A percentile compares a stretch with the other conserved stretches of the same genome.
Conservation (phyloP, 371 early-diverging fungal species). For the Parasitella parasitica region DNA sequence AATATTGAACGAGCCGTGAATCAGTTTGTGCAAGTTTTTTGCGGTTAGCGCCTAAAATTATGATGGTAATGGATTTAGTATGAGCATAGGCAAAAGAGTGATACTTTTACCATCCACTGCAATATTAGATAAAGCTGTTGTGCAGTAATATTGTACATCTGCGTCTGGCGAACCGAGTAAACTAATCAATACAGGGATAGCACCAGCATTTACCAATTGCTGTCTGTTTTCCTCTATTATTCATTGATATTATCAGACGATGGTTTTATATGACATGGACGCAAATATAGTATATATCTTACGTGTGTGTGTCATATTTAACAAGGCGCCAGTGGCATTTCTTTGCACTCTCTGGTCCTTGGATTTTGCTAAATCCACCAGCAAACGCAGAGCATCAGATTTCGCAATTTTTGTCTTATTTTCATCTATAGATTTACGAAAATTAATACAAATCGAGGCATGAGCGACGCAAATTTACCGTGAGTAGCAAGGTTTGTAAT, state of each 20-base stretch:
- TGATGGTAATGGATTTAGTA: not conserved
- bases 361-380: conserved; percentile 79
- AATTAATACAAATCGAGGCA: not conserved
- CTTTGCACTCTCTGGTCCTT: conserved; percentile 87
- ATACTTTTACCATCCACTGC: conserved; percentile 75
- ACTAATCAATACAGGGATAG: conserved; percentile 81
- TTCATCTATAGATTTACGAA: conserved; percentile 56
- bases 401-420: conserved; percentile 88
- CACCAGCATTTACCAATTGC: conserved; percentile 84
- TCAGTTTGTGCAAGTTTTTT: conserved; percentile 77
- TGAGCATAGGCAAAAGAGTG: not conserved
- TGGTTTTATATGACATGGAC: not conserved
- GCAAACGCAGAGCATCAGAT: conserved; percentile 77
- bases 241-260: not conserved
- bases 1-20: conserved; percentile 70
- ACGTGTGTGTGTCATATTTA: conserved; percentile 93
- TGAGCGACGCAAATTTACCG: conserved; percentile 43
- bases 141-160: conserved; percentile 89
- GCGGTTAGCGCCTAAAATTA: conserved; percentile 63
- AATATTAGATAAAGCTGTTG: conserved; percentile 91
- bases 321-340: conserved; percentile 90
- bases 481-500: conserved; percentile 92
- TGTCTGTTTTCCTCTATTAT: conserved; percentile 73
- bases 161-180: conserved; percentile 79
- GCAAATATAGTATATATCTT: conserved; percentile 1